These are phyloP conservation scores for Gardenia jasminoides DNA, from an alignment of 257 asterid species.

Conservation along the genomic window DNA sequence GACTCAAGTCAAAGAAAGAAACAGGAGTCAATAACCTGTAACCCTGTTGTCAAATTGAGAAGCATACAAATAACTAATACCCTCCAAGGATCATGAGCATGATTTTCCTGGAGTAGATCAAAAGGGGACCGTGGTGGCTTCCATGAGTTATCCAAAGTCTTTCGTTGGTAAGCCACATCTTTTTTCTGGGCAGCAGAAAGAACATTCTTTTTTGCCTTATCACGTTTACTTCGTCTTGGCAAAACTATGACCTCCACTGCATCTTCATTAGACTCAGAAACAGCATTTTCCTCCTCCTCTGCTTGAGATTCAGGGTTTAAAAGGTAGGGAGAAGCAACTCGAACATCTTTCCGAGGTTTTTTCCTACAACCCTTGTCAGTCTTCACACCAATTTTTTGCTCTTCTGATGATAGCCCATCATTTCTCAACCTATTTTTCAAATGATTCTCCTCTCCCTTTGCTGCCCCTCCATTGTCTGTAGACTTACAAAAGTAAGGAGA, in stretches of 20 bases:
- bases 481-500: constrained; percentile 23
- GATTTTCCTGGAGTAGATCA: constrained; percentile 85
- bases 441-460: too few relatives aligned
- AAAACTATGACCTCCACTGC: constrained; percentile 14
- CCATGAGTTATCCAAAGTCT: constrained; percentile 61
- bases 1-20: neutral
- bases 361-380: too few relatives aligned
- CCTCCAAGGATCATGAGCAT: constrained; percentile 91
- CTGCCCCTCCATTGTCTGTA: constrained; percentile 11
- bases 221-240: constrained; percentile 21
- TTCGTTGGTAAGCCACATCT: constrained; percentile 67
- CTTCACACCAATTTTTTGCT: too few relatives aligned
- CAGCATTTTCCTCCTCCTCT: constrained; percentile 13
- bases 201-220: constrained; percentile 4
- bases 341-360: too few relatives aligned
- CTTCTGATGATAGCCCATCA: too few relatives aligned
- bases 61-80: constrained; percentile 88
- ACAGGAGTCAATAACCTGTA: constrained; percentile 45
- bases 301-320: too few relatives aligned
- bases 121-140: constrained; percentile 74
- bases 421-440: too few relatives aligned
- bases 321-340: too few relatives aligned
- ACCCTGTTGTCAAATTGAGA: constrained; percentile 72
- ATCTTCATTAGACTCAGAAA: constrained; percentile 13
- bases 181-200: constrained; percentile 56